A percentile compares a stretch with the other conserved stretches of the same genome.
Conservation (phyloP, 164 flowering plant species). For the Amborella trichopoda region DNA sequence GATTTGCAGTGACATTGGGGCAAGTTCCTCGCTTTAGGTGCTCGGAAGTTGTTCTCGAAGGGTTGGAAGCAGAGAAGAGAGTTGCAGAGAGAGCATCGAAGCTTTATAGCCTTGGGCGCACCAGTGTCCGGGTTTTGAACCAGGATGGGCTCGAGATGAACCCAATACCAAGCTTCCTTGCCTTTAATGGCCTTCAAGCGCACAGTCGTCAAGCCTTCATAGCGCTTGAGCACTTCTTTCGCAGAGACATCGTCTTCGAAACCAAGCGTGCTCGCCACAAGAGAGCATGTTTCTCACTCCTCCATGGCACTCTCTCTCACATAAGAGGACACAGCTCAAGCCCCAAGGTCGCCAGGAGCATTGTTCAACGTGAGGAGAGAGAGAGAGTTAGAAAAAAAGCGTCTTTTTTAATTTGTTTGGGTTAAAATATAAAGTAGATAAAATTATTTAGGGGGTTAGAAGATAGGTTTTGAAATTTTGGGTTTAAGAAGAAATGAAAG, state of each 20-base stretch:
- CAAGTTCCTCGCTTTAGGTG: slow-evolving; percentile 92
- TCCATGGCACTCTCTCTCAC: too few species aligned
- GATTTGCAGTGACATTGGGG: slow-evolving; percentile 53
- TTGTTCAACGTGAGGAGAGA: too few species aligned
- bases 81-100: slow-evolving; percentile 70
- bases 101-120: slow-evolving; percentile 75
- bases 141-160: slow-evolving; percentile 77
- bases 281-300: too few species aligned
- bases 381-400: too few species aligned
- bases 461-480: too few species aligned
- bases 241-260: slow-evolving; percentile 52
- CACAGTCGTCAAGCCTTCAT: slow-evolving; percentile 67
- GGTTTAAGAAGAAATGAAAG: too few species aligned
- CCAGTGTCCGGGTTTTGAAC: slow-evolving; percentile 62
- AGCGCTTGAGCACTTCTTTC: slow-evolving; percentile 66
- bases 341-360: too few species aligned
- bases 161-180: slow-evolving; percentile 99
- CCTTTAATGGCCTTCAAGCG: slow-evolving; percentile 75
- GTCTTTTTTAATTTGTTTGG: too few species aligned
- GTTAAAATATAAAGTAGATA: too few species aligned
- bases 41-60: slow-evolving; percentile 91
- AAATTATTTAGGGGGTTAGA: too few species aligned
- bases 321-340: too few species aligned
- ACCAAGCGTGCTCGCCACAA: slow-evolving; percentile 3
- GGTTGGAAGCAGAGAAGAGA: slow-evolving; percentile 95